Evolutionary conservation across 768 basidiomycete species (phyloP).

Genomic region (Lactarius hengduanensis): DNA sequence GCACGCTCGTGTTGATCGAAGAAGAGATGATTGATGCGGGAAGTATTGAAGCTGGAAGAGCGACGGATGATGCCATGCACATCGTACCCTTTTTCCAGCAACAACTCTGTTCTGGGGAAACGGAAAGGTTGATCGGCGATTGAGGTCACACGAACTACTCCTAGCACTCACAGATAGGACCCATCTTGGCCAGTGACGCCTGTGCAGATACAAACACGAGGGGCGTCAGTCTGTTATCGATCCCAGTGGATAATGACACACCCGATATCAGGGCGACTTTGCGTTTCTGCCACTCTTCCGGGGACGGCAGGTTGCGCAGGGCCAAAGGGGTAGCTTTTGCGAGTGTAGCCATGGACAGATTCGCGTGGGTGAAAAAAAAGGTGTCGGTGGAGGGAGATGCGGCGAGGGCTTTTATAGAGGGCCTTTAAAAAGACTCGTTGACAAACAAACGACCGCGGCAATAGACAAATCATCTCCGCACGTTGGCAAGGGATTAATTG

Average conservation of each 20-base stretch:
- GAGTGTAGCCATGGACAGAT: conserved; percentile 40
- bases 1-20: conserved; percentile 89
- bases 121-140: conserved; percentile 8
- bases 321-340: conserved; percentile 35
- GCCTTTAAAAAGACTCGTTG: not conserved
- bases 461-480: not conserved
- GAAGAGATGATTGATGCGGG: conserved; percentile 90
- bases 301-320: conserved; percentile 58
- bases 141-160: conserved; percentile 22
- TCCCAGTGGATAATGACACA: conserved; percentile 34
- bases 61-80: conserved; percentile 96
- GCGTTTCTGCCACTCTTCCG: conserved; percentile 81
- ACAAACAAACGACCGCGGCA: not conserved
- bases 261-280: conserved; percentile 94
- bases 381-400: not conserved
- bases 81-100: conserved; percentile 84
- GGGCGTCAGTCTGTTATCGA: conserved; percentile 22
- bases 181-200: conserved; percentile 97
- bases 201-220: conserved; percentile 35
- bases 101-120: conserved; percentile 66
- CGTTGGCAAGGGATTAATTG: not conserved
- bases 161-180: conserved; percentile 75
- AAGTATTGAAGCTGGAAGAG: conserved; percentile 97
- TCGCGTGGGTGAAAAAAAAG: not conserved
- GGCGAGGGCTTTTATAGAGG: not conserved